Base-by-base conservation (phyloP, 148 eudicot genomes). In the Rhododendron griersonianum region DNA sequence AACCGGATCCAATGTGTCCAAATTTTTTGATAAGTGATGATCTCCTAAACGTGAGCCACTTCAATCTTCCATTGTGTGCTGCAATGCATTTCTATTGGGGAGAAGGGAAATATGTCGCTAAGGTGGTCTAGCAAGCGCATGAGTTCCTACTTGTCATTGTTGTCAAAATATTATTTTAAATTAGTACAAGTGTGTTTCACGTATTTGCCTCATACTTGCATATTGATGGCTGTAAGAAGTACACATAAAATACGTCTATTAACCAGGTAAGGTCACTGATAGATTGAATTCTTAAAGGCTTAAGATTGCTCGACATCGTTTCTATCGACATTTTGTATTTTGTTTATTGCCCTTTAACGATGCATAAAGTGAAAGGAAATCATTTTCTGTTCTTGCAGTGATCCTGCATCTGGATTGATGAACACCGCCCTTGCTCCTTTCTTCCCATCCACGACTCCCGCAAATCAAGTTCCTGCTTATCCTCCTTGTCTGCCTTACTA, bases 381-480 rank as follows among this genome's bases (percentile, higher is more conserved):
- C 21, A 3, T 71, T 87, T 5, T 13, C 71, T 5, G 2, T 78
- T 41, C 47, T 76, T 88, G 86, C 90, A 91, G 93, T 84, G 87
- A 81, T 84, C 89, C 90, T 25, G 86, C 81, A 59, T 83, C 90
- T 41, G 89, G 86, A 45, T 78, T 85, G 86, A 85, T 88, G 88
- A 48, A 85, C 2, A 13, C 87, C 1, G 3, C 89, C n/a, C 41
- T 86, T 73, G 48, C 88, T 61, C 81, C 83, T 37, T 50, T 84
- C 18, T 90, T 61, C 39, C 81, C 84, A 37, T 83, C 91, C 39
- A 28, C 39, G 16, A 35, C 86, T 10, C 39, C 87, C 25, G 53
- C 86, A 30, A 41, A 25, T 78, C 87, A 87, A 78, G 86, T 86
- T 65, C 87, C 91, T 25, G 83, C 88, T 23, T 88, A 87, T 82